These are phyloP conservation scores for Lepidium aucheri DNA, from an alignment of 345 rosid genomes.

Conservation along the genomic window DNA sequence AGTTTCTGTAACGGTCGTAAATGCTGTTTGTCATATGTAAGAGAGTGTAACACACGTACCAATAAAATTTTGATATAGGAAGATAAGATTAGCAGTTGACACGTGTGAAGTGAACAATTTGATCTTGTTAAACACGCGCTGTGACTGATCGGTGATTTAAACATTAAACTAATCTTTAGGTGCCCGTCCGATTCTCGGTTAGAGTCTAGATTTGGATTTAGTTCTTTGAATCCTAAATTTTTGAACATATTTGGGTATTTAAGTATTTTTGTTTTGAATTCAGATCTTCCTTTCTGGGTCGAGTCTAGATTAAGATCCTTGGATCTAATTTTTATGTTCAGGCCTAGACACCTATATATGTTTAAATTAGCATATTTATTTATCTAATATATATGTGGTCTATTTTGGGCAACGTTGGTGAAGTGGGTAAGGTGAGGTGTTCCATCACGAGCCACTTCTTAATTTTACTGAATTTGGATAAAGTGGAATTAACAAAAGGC, in stretches of 20 bases:
- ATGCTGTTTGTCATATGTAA: neutral
- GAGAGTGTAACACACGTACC: neutral
- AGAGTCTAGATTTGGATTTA: too few relatives aligned
- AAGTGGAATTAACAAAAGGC: neutral
- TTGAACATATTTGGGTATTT: too few relatives aligned
- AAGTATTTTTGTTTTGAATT: too few relatives aligned
- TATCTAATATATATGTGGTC: neutral
- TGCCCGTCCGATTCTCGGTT: too few relatives aligned
- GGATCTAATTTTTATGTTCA: too few relatives aligned
- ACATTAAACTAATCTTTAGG: neutral
- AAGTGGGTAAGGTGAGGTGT: constrained; percentile 14
- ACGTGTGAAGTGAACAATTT: neutral
- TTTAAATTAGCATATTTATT: neutral
- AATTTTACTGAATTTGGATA: neutral
- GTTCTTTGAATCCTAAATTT: neutral
- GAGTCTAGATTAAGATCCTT: too few relatives aligned
- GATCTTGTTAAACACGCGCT: neutral
- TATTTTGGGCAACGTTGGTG: neutral
- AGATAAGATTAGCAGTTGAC: neutral
- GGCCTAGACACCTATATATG: neutral
- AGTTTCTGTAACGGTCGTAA: neutral
- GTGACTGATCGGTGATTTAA: neutral
- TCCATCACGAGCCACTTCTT: neutral
- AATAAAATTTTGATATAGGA: neutral
- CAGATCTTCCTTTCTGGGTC: too few relatives aligned